Conservation (phyloP, 805 yeast species). For the Yamadazyma ubonensis region DNA sequence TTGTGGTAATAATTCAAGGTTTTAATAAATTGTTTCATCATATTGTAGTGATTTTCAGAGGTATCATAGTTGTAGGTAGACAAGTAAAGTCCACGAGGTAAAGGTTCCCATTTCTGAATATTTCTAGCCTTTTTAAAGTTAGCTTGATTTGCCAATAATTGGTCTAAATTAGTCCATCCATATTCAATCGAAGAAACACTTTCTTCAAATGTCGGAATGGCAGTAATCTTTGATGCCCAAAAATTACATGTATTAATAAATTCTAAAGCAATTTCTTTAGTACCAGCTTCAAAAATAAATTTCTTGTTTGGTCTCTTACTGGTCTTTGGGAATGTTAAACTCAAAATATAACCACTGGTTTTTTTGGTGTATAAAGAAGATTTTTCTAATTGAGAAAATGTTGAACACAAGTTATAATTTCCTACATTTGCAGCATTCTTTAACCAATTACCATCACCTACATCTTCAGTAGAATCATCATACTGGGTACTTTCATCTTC, state of each 20-base stretch:
- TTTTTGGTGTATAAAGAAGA: constrained; percentile 12
- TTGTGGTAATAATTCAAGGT: constrained; percentile 42
- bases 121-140: constrained; percentile 31
- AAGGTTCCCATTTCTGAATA: constrained; percentile 44
- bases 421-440: constrained; percentile 60
- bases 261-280: constrained; percentile 63
- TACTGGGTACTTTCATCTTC: constrained; percentile 13
- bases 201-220: constrained; percentile 68
- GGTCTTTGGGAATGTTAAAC: constrained; percentile 52
- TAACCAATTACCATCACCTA: constrained; percentile 71
- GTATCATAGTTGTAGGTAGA: constrained; percentile 29
- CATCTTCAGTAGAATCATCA: constrained; percentile 22
- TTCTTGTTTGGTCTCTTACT: constrained; percentile 36
- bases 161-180: constrained; percentile 64
- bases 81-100: constrained; percentile 42
- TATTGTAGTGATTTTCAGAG: constrained; percentile 33
- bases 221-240: constrained; percentile 86
- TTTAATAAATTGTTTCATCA: constrained; percentile 45
- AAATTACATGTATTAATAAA: constrained; percentile 79
- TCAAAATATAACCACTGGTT: constrained; percentile 41
- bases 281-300: constrained; percentile 64
- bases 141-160: constrained; percentile 25
- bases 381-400: constrained; percentile 44
- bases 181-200: constrained; percentile 75
- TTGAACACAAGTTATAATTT: constrained; percentile 50